Base-by-base conservation (phyloP, 768 basidiomycete species). In the Termitomyces sp. region DNA sequence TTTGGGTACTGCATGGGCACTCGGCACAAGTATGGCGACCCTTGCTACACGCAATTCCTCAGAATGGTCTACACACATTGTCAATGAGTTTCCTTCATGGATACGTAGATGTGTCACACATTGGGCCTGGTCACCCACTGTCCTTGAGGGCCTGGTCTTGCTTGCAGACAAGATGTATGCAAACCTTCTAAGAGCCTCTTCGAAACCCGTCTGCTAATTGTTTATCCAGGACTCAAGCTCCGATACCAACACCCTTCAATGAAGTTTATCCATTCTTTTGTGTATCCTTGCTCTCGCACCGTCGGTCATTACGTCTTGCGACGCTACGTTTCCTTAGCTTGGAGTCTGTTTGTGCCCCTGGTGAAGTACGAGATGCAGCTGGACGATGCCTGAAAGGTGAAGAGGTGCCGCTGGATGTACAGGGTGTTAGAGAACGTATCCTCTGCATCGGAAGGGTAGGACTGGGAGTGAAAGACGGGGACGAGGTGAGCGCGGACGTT, bases 391-490 rank as follows among this genome's bases (percentile, higher is more conserved):
- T 94, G 24, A 84, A 87, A 58, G 90, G 87, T 2, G 97, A 99
- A 67, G 83, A 91, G 58, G 84, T 90, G 5, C 74, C 89, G 2
- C 67, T 97, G 36, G 88, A 94, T 55, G 74, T 88, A 2, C 83
- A 87, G 59, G 90, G 92, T 44, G 88, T 88, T 2, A 79, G 96
- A 36, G 96, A 98, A 65, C 83, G 93, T 44, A 85, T 92, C 4
- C 71, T 96, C 65, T 77, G 86, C 26, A 90, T 96, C 8, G 82
- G 84, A 4, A 80, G 88, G 52, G 79, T 95, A 2, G 85, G 80
- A 1, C 80, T 84, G 59, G 77, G 81, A 5, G 78, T 90, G 46
- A 74, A 71, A 46, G 79, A 80, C 10, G 83, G 77, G 3, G 83
- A 86, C 46, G 74, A 76, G 39, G 65, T 77, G 39, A 81, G 81